These are phyloP conservation scores for Claviceps digitariae DNA, from an alignment of 2,329 filamentous ascomycete species.

Conservation along the genomic window DNA sequence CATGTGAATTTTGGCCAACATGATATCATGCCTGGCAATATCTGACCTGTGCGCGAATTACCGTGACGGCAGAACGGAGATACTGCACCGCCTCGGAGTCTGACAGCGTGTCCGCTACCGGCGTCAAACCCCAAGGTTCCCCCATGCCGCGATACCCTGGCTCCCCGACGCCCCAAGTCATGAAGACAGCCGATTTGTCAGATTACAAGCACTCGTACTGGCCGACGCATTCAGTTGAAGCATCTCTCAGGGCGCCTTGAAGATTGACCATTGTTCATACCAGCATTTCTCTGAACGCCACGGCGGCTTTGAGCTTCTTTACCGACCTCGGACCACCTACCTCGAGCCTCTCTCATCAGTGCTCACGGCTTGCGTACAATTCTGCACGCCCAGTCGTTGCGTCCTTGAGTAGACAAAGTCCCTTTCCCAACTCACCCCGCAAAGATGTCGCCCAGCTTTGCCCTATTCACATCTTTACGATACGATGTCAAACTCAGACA, in stretches of 20 bases:
- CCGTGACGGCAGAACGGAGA: background rate
- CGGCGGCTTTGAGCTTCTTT: too few species aligned
- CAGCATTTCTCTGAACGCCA: too few species aligned
- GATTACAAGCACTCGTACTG: too few species aligned
- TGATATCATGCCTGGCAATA: background rate
- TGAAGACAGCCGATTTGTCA: too few species aligned
- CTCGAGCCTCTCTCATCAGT: background rate
- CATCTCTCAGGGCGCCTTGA: too few species aligned
- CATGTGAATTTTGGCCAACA: background rate
- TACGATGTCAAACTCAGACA: constrained; percentile 48
- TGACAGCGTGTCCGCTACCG: background rate
- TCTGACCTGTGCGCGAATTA: background rate
- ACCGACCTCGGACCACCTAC: background rate
- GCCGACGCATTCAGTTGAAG: too few species aligned
- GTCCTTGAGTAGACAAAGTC: too few species aligned
- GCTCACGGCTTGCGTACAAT: background rate
- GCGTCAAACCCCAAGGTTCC: background rate
- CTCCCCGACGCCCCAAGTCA: too few species aligned
- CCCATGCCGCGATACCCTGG: too few species aligned
- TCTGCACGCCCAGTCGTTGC: background rate
- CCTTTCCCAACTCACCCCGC: too few species aligned
- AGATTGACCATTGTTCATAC: too few species aligned
- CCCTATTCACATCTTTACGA: constrained; percentile 57
- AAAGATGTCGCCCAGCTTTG: constrained; percentile 37
- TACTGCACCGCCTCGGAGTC: background rate